Evolutionary conservation across 2,329 filamentous ascomycete species (phyloP).

Genomic region (Mycogone perniciosa): DNA sequence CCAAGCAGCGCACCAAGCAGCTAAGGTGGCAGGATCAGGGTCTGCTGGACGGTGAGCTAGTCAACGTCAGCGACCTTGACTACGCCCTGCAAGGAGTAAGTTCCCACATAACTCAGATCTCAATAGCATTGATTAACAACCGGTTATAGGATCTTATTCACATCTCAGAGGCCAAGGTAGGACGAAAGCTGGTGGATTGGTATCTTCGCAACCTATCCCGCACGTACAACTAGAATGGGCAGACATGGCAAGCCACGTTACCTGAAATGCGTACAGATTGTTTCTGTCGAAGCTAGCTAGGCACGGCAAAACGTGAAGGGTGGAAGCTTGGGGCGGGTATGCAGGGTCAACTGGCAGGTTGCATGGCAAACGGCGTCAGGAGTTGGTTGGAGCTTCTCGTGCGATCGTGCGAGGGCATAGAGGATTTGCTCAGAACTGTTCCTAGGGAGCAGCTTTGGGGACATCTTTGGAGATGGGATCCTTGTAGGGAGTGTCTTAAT

Average conservation of each 20-base stretch:
- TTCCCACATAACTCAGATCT: slow-evolving; percentile 26
- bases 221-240: slow-evolving; percentile 60
- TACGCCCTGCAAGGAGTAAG: slow-evolving; percentile 91
- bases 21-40: slow-evolving; percentile 85
- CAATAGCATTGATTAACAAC: slow-evolving; percentile 17
- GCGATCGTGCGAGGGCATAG: slow-evolving; percentile 11
- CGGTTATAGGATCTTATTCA: slow-evolving; percentile 78
- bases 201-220: slow-evolving; percentile 94
- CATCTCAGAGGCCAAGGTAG: slow-evolving; percentile 97
- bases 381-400: slow-evolving; percentile 27
- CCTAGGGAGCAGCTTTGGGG: slow-evolving; percentile 8
- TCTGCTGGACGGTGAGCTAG: slow-evolving; percentile 83
- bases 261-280: slow-evolving; percentile 6
- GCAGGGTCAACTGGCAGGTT: slow-evolving; percentile 28
- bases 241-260: slow-evolving; percentile 22
- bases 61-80: slow-evolving; percentile 92
- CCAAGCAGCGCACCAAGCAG: slow-evolving; percentile 98
- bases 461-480: neutral
- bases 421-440: neutral
- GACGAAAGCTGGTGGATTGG: slow-evolving; percentile 96
- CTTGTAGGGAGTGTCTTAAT: slow-evolving; percentile 12
- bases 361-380: slow-evolving; percentile 37
- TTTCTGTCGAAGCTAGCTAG: slow-evolving; percentile 5
- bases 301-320: slow-evolving; percentile 16
- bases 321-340: slow-evolving; percentile 20